Percentiles rank a stretch among this genome's conserved stretches.
Conservation (phyloP, 306 rosid genomes). For the Quercus suber region DNA sequence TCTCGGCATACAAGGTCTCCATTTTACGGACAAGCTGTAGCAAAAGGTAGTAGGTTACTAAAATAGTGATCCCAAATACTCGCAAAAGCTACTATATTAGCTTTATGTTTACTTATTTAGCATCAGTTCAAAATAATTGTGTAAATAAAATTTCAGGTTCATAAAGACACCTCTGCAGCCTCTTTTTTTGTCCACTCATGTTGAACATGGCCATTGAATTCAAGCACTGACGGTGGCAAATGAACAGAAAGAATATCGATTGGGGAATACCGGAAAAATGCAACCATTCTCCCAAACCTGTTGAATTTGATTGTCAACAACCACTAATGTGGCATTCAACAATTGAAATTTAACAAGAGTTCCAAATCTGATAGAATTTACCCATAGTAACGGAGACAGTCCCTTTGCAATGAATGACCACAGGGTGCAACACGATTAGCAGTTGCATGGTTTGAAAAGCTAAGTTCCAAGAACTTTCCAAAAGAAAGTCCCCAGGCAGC, state of each 20-base stretch:
- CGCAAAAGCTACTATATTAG: conserved; percentile 4
- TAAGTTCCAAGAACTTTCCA: conserved; percentile 98
- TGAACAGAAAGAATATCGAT: conserved; percentile 85
- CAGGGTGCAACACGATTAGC: conserved; percentile 96
- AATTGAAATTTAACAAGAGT: conserved; percentile 3
- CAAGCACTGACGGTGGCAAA: conserved; percentile 80
- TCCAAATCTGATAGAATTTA: conserved; percentile 29
- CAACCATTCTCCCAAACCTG: conserved; percentile 97
- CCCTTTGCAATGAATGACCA: conserved; percentile 98
- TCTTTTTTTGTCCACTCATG: conserved; percentile 75
- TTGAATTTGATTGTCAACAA: conserved; percentile 24
- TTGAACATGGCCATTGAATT: conserved; percentile 62
- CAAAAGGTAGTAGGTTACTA: conserved; percentile 8
- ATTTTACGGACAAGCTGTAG: conserved; percentile 65
- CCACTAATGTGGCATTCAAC: conserved; percentile 11
- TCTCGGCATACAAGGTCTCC: conserved; percentile 72
- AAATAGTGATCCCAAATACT: conserved; percentile 9
- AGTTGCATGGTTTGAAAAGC: conserved; percentile 98
- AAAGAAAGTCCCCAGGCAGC: conserved; percentile 99
- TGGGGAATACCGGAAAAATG: conserved; percentile 88
- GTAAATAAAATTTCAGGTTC: conserved; percentile 17
- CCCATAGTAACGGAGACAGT: conserved; percentile 98
- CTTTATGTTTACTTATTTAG: not conserved
- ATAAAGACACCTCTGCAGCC: conserved; percentile 67
- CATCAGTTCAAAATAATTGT: conserved; percentile 10